Evolutionary conservation across 805 yeast genomes (phyloP), one percentile per base, ranked within the genome.

Genomic region (Candida boidinii): DNA sequence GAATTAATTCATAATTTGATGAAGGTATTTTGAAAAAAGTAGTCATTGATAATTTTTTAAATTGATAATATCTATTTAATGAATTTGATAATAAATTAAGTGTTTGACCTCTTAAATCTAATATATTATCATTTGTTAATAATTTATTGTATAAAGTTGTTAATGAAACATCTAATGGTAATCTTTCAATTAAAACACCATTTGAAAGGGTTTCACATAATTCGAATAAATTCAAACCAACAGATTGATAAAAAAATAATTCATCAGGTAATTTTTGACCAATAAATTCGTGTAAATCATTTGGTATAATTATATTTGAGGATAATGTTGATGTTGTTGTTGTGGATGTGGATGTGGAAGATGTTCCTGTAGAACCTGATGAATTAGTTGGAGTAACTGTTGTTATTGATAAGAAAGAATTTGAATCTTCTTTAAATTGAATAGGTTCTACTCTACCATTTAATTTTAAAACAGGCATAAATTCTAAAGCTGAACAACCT

Each of bases 241-340:
- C 55, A 1, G 94, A 79, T 49, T 75, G 75, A 54, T 86, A 92
- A 51, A 79, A 87, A 48, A 74, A 79, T 26, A 81, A 66, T 56
- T 88, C 97, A 34, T 85, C 82, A 2, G 96, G 94, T 32, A 92
- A 63, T 49, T 88, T 73, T 53, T 82, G 85, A 8, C 94, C 86
- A 30, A 92, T 68, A 29, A 87, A 71, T 29, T 79, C 87, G 51
- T 84, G 92, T 10, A 84, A 62, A 53, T 87, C 94, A 39, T 74
- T 72, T 4, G 97, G 96, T 29, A 80, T 58, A 34, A 60, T 60
- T 24, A 42, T 47, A 30, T 34, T 25, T 38, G 41, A 17, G 33
- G 41, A 26, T 9, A 39, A 26, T 14, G 31, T 38, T 9, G 27
- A 18, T 15, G 38, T 18, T n/a, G 36, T 15, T 5, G 37, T 26